A percentile compares a stretch with the other conserved stretches of the same genome.
These are phyloP conservation scores for Saccharomyces hybrid DNA, from an alignment of 1,139 yeast species.

Conservation along the genomic window DNA sequence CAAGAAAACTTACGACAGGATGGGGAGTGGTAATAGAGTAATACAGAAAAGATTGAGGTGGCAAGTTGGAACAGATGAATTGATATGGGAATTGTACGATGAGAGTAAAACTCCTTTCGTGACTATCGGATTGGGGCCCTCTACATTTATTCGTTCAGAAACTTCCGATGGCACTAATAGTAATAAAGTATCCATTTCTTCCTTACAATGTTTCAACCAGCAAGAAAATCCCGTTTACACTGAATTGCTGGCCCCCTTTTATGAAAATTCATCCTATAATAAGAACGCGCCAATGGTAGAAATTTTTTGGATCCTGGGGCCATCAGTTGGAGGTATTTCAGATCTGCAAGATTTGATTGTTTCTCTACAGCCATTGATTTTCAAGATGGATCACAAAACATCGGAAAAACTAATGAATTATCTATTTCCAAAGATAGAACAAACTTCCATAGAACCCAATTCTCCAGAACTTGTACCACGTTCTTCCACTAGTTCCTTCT, in stretches of 20 bases:
- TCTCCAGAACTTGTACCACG: slow-evolving; percentile 2
- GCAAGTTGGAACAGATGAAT: slow-evolving; percentile 61
- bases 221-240: slow-evolving; percentile 54
- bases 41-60: slow-evolving; percentile 38
- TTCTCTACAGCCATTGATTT: slow-evolving; percentile 54
- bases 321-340: slow-evolving; percentile 81
- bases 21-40: slow-evolving; percentile 34
- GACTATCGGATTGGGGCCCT: slow-evolving; percentile 59
- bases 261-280: slow-evolving; percentile 16
- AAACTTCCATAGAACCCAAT: slow-evolving; percentile 13
- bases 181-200: slow-evolving; percentile 48
- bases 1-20: slow-evolving; percentile 41
- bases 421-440: slow-evolving; percentile 47
- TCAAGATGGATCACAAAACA: slow-evolving; percentile 65
- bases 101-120: slow-evolving; percentile 53
- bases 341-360: slow-evolving; percentile 48
- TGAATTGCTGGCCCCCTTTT: slow-evolving; percentile 54
- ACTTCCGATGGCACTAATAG: slow-evolving; percentile 54
- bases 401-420: slow-evolving; percentile 57
- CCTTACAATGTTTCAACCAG: slow-evolving; percentile 64
- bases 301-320: slow-evolving; percentile 64
- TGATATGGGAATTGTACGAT: slow-evolving; percentile 63
- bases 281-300: slow-evolving; percentile 36
- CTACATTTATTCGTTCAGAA: slow-evolving; percentile 50
- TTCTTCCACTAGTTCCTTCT: not conserved